Evolutionary conservation across 768 basidiomycete species (phyloP).

Genomic region (Daedaleopsis nitida): DNA sequence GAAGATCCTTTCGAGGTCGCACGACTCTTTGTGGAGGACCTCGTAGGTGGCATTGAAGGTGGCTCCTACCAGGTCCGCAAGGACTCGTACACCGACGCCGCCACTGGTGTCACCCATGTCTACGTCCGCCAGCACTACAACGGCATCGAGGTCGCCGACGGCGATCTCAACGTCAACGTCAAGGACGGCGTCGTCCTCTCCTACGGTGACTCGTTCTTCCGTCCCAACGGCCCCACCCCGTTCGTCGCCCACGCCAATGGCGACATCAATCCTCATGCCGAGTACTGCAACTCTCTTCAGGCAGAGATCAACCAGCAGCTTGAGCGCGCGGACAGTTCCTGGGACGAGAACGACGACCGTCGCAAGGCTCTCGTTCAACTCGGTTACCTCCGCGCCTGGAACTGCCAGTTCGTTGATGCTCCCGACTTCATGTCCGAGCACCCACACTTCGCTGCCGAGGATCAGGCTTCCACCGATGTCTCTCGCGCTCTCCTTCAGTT

Average conservation of each 20-base stretch:
- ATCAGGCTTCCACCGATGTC: constrained; percentile 36
- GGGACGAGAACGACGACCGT: constrained; percentile 26
- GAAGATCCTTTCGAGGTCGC: constrained; percentile 64
- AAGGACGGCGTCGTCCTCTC: constrained; percentile 82
- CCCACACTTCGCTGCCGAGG: constrained; percentile 26
- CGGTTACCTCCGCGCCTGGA: constrained; percentile 51
- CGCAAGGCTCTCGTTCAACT: constrained; percentile 35
- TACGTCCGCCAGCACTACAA: constrained; percentile 85
- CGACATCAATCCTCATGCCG: constrained; percentile 43
- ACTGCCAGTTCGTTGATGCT: constrained; percentile 54
- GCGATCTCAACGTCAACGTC: constrained; percentile 92
- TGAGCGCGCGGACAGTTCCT: constrained; percentile 37
- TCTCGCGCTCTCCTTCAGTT: constrained; percentile 71
- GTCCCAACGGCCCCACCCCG: constrained; percentile 42
- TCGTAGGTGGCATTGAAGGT: constrained; percentile 42
- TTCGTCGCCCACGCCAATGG: constrained; percentile 10
- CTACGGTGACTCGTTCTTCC: constrained; percentile 90
- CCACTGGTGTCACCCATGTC: constrained; percentile 86
- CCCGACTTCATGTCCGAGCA: constrained; percentile 39
- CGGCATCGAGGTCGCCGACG: constrained; percentile 87
- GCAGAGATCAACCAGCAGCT: constrained; percentile 39
- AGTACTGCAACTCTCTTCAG: constrained; percentile 51
- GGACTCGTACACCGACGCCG: constrained; percentile 86
- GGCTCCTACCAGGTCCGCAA: constrained; percentile 62
- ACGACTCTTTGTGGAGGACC: constrained; percentile 55